A percentile compares a stretch with the other conserved stretches of the same genome.
These are phyloP conservation scores for Suhomyces panamericanus DNA, from an alignment of 1,139 yeast species.

Conservation along the genomic window DNA sequence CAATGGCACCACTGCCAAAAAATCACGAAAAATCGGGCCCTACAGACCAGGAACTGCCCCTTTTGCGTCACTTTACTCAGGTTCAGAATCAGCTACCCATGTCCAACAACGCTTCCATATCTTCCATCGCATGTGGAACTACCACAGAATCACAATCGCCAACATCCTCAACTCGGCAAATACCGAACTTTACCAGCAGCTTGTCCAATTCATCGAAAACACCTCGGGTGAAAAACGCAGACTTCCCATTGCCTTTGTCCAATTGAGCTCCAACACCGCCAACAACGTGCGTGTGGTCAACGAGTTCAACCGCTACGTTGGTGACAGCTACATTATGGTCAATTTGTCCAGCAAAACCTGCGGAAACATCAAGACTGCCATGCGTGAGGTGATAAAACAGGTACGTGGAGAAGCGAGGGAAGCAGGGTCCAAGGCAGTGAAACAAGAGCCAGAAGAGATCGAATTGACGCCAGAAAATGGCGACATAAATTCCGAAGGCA, in stretches of 20 bases:
- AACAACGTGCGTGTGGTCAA: conserved; percentile 50
- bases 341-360: conserved; percentile 43
- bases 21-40: background rate
- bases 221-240: conserved; percentile 16
- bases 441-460: conserved; percentile 9
- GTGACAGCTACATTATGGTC: conserved; percentile 29
- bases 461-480: too few relatives aligned
- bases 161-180: conserved; percentile 41
- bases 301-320: conserved; percentile 37
- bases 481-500: conserved; percentile 8
- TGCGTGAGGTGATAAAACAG: conserved; percentile 42
- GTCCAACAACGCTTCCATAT: conserved; percentile 38
- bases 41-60: conserved; percentile 6
- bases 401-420: conserved; percentile 20
- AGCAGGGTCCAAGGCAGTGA: conserved; percentile 12
- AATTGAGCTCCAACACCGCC: conserved; percentile 58
- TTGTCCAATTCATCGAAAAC: conserved; percentile 29
- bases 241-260: conserved; percentile 46
- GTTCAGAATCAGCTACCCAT: conserved; percentile 39
- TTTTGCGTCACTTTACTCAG: conserved; percentile 44
- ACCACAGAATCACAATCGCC: conserved; percentile 38
- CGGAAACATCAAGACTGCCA: conserved; percentile 40
- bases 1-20: conserved; percentile 1
- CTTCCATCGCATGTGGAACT: conserved; percentile 41
- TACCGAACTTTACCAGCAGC: conserved; percentile 34